Percentiles rank a stretch among this genome's conserved stretches.
Evolutionary conservation across 208 protist genomes (phyloP).

Genomic region (Tetramitus jugosus): DNA sequence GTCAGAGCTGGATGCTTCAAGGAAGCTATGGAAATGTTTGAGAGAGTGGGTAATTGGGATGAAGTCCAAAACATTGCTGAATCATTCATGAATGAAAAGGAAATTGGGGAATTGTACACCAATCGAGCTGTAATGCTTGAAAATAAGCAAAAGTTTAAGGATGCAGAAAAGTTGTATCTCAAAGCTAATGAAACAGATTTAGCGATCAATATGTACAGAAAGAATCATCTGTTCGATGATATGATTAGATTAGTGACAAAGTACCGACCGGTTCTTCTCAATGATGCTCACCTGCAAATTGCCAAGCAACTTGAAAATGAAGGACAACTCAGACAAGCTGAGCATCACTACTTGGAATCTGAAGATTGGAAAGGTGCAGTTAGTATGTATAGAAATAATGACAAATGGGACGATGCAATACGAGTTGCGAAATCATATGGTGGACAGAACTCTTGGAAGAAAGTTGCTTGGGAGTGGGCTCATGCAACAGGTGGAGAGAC

Average conservation of each 20-base stretch:
- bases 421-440: constrained; percentile 88
- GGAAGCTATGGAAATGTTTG: constrained; percentile 93
- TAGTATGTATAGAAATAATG: constrained; percentile 91
- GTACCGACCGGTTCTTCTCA: constrained; percentile 76
- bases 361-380: constrained; percentile 83
- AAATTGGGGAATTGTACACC: constrained; percentile 79
- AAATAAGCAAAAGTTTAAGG: constrained; percentile 74
- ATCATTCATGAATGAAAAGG: constrained; percentile 69
- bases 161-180: constrained; percentile 88
- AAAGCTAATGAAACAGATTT: constrained; percentile 89
- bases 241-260: constrained; percentile 63
- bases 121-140: constrained; percentile 84
- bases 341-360: constrained; percentile 80
- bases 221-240: constrained; percentile 57
- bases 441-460: constrained; percentile 75
- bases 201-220: constrained; percentile 92
- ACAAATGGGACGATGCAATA: constrained; percentile 93
- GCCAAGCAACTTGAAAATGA: constrained; percentile 89
- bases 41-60: constrained; percentile 73
- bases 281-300: constrained; percentile 84
- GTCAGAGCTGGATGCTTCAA: constrained; percentile 66
- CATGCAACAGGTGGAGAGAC: constrained; percentile 71
- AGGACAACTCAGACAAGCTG: constrained; percentile 75
- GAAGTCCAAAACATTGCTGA: constrained; percentile 83
- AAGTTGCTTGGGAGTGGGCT: constrained; percentile 82